Evolutionary conservation across 257 asterid species (phyloP).

Genomic region (Salvia hispanica): DNA sequence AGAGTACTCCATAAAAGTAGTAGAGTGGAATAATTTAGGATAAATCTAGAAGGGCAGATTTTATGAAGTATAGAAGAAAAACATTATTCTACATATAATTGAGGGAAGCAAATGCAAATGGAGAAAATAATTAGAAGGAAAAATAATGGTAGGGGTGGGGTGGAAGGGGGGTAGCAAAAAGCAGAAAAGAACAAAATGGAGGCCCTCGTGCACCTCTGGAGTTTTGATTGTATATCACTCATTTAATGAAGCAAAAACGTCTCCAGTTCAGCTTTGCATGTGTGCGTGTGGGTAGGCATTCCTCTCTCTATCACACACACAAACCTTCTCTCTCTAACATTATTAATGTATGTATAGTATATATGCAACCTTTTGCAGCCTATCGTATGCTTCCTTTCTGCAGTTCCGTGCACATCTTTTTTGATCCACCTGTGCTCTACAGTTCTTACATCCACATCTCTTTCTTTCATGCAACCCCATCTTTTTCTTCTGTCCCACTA

Average conservation of each 20-base stretch:
- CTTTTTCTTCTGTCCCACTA: slow-evolving; percentile 40
- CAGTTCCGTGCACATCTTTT: slow-evolving; percentile 41
- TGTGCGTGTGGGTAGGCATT: slow-evolving; percentile 74
- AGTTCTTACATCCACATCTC: slow-evolving; percentile 43
- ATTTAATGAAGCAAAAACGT: slow-evolving; percentile 56
- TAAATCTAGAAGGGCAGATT: slow-evolving; percentile 31
- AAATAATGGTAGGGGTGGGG: slow-evolving; percentile 44
- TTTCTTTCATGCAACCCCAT: slow-evolving; percentile 36
- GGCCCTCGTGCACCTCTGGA: slow-evolving; percentile 86
- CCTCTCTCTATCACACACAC: slow-evolving; percentile 34
- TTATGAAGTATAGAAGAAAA: slow-evolving; percentile 16
- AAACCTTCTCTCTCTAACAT: slow-evolving; percentile 33
- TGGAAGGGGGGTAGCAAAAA: slow-evolving; percentile 34
- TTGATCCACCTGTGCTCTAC: slow-evolving; percentile 35
- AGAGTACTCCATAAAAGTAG: neutral
- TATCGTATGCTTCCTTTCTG: slow-evolving; percentile 41
- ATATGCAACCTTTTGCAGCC: slow-evolving; percentile 45
- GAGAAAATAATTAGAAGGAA: slow-evolving; percentile 40
- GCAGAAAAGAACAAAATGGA: slow-evolving; percentile 66
- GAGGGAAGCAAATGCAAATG: slow-evolving; percentile 5
- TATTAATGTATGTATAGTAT: slow-evolving; percentile 28
- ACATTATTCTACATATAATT: slow-evolving; percentile 25
- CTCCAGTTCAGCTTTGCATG: slow-evolving; percentile 52
- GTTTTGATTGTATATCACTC: slow-evolving; percentile 57
- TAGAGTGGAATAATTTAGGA: slow-evolving; percentile 22